Percentiles rank a stretch among this genome's conserved stretches.
Conservation (phyloP, 805 yeast genomes). For the Starmerella roubikii region DNA sequence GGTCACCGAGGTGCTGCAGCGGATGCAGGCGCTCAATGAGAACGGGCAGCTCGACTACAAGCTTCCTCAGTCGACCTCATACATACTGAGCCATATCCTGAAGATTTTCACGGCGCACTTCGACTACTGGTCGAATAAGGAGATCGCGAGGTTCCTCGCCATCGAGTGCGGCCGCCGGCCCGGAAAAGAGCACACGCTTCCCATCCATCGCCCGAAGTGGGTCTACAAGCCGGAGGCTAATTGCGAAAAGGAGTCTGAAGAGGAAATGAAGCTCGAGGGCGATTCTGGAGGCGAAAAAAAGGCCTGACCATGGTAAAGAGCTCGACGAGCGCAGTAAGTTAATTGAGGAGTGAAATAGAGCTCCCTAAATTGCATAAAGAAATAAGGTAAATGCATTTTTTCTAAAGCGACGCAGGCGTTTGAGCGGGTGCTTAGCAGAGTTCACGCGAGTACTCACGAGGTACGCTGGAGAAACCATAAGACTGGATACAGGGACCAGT, state of each 20-base stretch:
- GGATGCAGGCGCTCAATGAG: slow-evolving; percentile 37
- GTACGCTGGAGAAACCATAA: too few species aligned
- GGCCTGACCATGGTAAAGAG: too few species aligned
- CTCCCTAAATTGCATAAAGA: too few species aligned
- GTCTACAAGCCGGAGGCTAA: background rate
- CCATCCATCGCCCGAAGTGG: slow-evolving; percentile 16
- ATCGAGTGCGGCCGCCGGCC: slow-evolving; percentile 26
- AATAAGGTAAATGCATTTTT: too few species aligned
- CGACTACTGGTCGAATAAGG: slow-evolving; percentile 75
- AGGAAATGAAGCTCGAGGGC: too few species aligned
- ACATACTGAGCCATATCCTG: slow-evolving; percentile 61
- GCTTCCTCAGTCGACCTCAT: slow-evolving; percentile 38
- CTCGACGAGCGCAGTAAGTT: too few species aligned
- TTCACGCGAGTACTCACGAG: too few species aligned
- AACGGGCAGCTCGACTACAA: slow-evolving; percentile 77
- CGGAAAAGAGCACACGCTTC: slow-evolving; percentile 22
- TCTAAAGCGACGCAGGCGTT: too few species aligned
- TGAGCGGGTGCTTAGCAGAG: too few species aligned
- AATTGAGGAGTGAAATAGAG: too few species aligned
- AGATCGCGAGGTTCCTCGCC: slow-evolving; percentile 52
- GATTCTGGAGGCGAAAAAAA: too few species aligned
- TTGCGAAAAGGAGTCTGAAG: background rate
- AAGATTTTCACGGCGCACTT: slow-evolving; percentile 81
- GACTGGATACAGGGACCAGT: too few species aligned
- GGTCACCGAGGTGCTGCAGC: slow-evolving; percentile 12